phyloP scores from a whole-genome alignment of 169 alveolate species.

The Neospora caninum region DNA sequence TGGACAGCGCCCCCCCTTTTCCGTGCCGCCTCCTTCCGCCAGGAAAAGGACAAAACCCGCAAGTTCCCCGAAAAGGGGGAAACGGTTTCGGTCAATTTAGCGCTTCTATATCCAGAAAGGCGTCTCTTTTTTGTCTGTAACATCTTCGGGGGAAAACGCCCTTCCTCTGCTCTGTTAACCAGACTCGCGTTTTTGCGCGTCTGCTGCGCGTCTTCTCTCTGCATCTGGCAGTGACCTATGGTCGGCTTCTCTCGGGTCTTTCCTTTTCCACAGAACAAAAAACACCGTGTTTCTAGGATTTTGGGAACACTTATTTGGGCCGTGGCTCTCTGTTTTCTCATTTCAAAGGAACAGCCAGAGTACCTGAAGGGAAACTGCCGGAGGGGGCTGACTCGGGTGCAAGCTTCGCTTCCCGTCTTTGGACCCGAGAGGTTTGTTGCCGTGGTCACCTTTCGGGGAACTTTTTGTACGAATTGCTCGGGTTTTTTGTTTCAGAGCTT shows the following conservation, averaged over 20 bases:
- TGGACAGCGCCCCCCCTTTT: too few relatives aligned
- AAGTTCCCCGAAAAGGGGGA: too few relatives aligned
- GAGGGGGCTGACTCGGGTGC: neutral
- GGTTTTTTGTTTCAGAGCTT: neutral
- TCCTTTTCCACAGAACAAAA: neutral
- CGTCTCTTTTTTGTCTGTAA: too few relatives aligned
- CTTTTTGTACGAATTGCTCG: neutral
- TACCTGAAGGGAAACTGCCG: neutral
- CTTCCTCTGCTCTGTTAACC: neutral
- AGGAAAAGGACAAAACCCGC: too few relatives aligned
- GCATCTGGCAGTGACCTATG: neutral
- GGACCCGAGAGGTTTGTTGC: neutral
- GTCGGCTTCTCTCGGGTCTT: neutral
- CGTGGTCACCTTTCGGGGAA: too few relatives aligned
- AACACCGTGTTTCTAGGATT: neutral
- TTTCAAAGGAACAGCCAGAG: too few relatives aligned
- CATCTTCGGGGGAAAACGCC: neutral
- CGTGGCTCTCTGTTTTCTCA: too few relatives aligned
- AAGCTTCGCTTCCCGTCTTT: neutral
- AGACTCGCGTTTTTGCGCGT: neutral
- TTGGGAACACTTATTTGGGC: too few relatives aligned
- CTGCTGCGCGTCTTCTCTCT: neutral
- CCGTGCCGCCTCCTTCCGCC: too few relatives aligned
- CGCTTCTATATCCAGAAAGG: too few relatives aligned
- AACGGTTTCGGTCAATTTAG: too few relatives aligned